Evolutionary conservation across 257 asterid genomes (phyloP).

Genomic region (Voacanga thouarsii): DNA sequence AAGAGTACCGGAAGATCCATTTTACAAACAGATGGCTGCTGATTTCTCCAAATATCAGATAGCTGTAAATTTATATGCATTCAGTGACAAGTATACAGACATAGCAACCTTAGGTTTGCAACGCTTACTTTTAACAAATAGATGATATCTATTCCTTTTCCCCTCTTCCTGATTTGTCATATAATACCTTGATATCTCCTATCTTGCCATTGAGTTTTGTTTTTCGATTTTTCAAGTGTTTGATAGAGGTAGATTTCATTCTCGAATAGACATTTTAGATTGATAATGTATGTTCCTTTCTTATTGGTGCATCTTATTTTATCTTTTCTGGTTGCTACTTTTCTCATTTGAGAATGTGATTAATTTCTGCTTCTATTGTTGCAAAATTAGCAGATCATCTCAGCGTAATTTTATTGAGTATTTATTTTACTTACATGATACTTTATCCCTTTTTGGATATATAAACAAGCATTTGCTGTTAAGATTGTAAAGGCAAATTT

Average conservation of each 20-base stretch:
- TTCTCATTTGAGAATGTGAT: neutral
- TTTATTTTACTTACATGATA: neutral
- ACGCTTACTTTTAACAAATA: neutral
- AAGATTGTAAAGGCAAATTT: neutral
- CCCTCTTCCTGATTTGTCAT: neutral
- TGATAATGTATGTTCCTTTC: neutral
- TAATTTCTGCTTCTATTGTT: neutral
- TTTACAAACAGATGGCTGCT: conserved; percentile 99
- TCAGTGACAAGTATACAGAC: conserved; percentile 88
- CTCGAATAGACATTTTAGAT: neutral
- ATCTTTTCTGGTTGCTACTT: neutral
- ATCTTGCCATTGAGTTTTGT: neutral
- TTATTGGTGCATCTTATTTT: neutral
- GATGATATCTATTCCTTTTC: neutral
- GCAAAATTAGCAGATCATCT: neutral
- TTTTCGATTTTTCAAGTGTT: neutral
- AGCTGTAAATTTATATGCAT: conserved; percentile 88
- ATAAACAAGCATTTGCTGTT: neutral
- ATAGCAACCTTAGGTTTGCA: conserved; percentile 66
- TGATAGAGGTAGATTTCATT: neutral
- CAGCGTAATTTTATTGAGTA: neutral
- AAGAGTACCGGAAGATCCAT: conserved; percentile 95
- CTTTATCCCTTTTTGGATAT: too few species aligned
- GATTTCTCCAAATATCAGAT: conserved; percentile 93
- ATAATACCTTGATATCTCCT: neutral